These are phyloP conservation scores for Arachnopeziza araneosa DNA, from an alignment of 2,329 filamentous ascomycete genomes.

Conservation along the genomic window DNA sequence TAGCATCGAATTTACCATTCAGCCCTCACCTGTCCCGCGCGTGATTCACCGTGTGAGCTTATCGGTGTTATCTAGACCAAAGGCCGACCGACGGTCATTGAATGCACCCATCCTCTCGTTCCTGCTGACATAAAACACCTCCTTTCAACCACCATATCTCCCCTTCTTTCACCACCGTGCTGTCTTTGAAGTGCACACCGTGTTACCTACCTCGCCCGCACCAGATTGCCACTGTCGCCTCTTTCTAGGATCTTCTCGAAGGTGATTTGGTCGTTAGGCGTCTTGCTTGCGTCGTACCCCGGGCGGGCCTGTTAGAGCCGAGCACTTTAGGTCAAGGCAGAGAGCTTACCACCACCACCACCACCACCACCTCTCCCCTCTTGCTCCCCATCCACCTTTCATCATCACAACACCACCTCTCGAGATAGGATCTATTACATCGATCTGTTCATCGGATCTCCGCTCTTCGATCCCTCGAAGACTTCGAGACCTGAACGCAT, in stretches of 20 bases:
- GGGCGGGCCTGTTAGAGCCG: neutral
- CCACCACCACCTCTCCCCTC: constrained; percentile 10
- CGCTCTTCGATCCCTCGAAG: constrained; percentile 9
- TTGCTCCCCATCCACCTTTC: constrained; percentile 12
- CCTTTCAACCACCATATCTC: neutral
- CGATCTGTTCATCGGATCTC: constrained; percentile 1
- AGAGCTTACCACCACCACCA: constrained; percentile 9
- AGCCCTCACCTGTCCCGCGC: no score
- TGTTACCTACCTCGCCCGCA: no score
- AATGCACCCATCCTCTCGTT: neutral
- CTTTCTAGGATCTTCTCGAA: constrained; percentile 1
- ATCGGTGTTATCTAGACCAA: neutral
- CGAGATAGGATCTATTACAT: constrained; percentile 1
- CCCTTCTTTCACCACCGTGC: no score
- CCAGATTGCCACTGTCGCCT: neutral
- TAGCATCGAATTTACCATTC: no score
- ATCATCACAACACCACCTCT: constrained; percentile 8
- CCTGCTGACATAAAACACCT: neutral
- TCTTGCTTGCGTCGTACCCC: neutral
- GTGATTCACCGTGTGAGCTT: neutral
- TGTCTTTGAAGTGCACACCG: no score
- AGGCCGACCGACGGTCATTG: neutral
- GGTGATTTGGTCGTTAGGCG: constrained; percentile 10
- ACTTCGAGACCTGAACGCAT: constrained; percentile 4
- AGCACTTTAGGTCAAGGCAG: no score